Percentiles rank a stretch among this genome's conserved stretches.
Evolutionary conservation across 2,329 filamentous ascomycete species (phyloP).

Genomic region (Microdochium paspali): DNA sequence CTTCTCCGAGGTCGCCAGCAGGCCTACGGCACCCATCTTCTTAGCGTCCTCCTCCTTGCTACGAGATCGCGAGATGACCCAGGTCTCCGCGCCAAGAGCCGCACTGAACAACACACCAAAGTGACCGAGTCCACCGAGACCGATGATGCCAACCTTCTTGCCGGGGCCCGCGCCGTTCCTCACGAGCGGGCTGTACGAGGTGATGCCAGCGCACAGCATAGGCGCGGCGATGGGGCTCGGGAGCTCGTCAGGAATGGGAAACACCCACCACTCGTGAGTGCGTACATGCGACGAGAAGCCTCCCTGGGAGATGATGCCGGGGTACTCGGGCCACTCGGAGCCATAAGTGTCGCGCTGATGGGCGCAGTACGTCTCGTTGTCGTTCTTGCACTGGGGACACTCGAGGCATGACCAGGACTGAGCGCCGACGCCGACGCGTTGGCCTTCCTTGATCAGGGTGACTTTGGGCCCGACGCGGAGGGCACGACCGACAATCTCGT

Average conservation of each 20-base stretch:
- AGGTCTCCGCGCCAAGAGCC: conserved; percentile 53
- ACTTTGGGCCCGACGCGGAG: conserved; percentile 59
- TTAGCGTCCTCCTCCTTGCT: conserved; percentile 49
- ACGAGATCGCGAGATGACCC: conserved; percentile 51
- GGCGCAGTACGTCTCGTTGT: conserved; percentile 62
- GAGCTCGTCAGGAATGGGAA: conserved; percentile 68
- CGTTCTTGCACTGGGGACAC: conserved; percentile 55
- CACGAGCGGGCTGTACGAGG: conserved; percentile 68
- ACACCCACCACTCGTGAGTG: conserved; percentile 68
- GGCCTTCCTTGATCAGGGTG: conserved; percentile 48
- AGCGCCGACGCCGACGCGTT: conserved; percentile 61
- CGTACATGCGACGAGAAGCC: conserved; percentile 57
- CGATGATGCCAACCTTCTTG: conserved; percentile 69
- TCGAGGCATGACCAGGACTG: conserved; percentile 56
- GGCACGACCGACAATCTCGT: conserved; percentile 44
- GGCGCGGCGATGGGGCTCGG: conserved; percentile 55
- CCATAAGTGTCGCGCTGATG: conserved; percentile 52
- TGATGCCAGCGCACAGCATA: conserved; percentile 80
- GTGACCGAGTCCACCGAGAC: conserved; percentile 64
- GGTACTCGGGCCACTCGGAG: conserved; percentile 38
- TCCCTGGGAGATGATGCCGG: conserved; percentile 53
- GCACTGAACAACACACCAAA: conserved; percentile 62
- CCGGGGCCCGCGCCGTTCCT: conserved; percentile 67
- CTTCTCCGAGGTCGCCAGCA: conserved; percentile 46
- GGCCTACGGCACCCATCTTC: conserved; percentile 52